Evolutionary conservation across 2,329 filamentous ascomycete genomes (phyloP).

Genomic region (Calycina herbarum): DNA sequence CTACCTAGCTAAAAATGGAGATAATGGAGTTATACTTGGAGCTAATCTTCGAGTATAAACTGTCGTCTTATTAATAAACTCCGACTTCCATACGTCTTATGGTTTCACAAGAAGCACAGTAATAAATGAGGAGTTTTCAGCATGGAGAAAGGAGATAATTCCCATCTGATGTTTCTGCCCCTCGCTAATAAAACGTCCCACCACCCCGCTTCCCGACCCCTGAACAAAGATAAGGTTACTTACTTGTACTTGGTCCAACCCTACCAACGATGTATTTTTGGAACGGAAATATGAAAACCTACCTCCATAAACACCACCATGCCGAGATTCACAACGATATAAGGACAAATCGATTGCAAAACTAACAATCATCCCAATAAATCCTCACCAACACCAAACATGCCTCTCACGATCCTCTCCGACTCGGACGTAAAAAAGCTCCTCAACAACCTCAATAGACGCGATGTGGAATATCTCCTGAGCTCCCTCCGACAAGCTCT

Average conservation of each 20-base stretch:
- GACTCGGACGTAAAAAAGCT: conserved; percentile 56
- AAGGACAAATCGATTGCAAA: not conserved
- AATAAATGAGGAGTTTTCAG: not conserved
- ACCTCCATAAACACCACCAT: not conserved
- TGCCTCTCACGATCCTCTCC: conserved; percentile 59
- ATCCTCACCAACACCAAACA: conserved; percentile 33
- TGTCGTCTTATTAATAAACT: not conserved
- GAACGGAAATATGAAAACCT: not conserved
- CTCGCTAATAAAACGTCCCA: not conserved
- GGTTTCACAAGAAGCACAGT: not conserved
- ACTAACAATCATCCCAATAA: not conserved
- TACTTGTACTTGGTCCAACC: not conserved
- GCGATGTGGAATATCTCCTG: conserved; percentile 56
- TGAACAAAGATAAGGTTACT: not conserved
- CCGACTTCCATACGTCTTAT: not conserved
- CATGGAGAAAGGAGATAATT: no score
- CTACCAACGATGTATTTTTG: not conserved
- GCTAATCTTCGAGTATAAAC: no score
- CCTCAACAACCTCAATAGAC: conserved; percentile 52
- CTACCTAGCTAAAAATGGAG: no score
- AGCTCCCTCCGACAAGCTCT: conserved; percentile 51
- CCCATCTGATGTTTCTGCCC: not conserved
- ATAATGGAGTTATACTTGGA: no score
- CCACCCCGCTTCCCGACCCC: not conserved
- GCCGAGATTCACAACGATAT: not conserved